A percentile compares a stretch with the other conserved stretches of the same genome.
phyloP scores from a whole-genome alignment of 108 stramenopile species.

The Fragilariopsis cylindrus region DNA sequence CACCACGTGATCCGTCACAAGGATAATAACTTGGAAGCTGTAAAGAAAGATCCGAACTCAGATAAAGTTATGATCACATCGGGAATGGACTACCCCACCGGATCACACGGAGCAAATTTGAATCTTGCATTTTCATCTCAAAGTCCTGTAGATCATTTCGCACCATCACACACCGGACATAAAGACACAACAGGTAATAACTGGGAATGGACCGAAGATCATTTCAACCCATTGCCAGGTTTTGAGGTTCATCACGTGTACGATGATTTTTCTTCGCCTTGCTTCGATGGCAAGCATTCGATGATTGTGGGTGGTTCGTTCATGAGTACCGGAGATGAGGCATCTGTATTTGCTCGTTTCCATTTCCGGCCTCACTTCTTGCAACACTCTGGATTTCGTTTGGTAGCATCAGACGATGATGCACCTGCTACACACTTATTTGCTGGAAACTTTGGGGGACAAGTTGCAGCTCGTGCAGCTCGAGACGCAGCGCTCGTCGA shows the following conservation, averaged over 20 bases:
- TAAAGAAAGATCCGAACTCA: slow-evolving; percentile 48
- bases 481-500: not conserved
- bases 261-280: slow-evolving; percentile 94
- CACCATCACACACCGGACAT: slow-evolving; percentile 74
- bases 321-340: slow-evolving; percentile 91
- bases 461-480: slow-evolving; percentile 57
- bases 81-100: slow-evolving; percentile 60
- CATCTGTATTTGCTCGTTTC: slow-evolving; percentile 90
- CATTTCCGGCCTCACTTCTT: slow-evolving; percentile 95
- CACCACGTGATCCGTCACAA: slow-evolving; percentile 81
- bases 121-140: slow-evolving; percentile 84
- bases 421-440: slow-evolving; percentile 77
- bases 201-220: slow-evolving; percentile 97
- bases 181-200: slow-evolving; percentile 88
- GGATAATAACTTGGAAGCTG: slow-evolving; percentile 63
- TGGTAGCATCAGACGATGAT: slow-evolving; percentile 76
- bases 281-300: slow-evolving; percentile 95
- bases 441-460: slow-evolving; percentile 72
- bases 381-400: slow-evolving; percentile 92
- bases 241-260: slow-evolving; percentile 88
- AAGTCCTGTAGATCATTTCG: slow-evolving; percentile 75
- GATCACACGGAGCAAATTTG: slow-evolving; percentile 59
- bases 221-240: slow-evolving; percentile 87
- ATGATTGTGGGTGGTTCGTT: slow-evolving; percentile 95
- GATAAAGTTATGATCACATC: slow-evolving; percentile 75